Percentiles rank a stretch among this genome's conserved stretches.
Conservation (phyloP, 306 rosid genomes). For the Sindora glabra region DNA sequence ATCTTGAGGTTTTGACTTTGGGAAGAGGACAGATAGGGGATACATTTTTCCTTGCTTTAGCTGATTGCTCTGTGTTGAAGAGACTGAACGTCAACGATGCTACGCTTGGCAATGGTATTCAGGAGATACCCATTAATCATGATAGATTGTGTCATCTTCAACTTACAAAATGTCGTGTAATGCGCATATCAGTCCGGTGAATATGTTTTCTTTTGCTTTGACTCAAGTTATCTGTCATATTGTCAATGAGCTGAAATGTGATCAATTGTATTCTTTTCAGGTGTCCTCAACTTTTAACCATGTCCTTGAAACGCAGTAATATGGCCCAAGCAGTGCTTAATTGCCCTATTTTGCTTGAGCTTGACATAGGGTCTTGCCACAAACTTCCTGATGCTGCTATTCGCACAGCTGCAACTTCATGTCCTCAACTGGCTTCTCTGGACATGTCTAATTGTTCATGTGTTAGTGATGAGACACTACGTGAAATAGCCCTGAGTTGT, state of each 20-base stretch:
- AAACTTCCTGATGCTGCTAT: conserved; percentile 98
- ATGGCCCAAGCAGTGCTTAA: conserved; percentile 94
- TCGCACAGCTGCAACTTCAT: conserved; percentile 92
- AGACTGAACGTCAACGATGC: conserved; percentile 73
- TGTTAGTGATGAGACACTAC: conserved; percentile 93
- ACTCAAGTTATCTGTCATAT: neutral
- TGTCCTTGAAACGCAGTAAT: conserved; percentile 95
- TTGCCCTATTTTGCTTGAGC: conserved; percentile 81
- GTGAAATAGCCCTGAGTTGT: conserved; percentile 71
- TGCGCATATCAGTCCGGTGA: conserved; percentile 90
- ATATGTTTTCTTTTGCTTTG: conserved; percentile 8
- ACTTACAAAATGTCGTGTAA: conserved; percentile 80
- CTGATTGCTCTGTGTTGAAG: conserved; percentile 62
- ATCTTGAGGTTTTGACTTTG: conserved; percentile 67
- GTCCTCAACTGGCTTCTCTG: conserved; percentile 73
- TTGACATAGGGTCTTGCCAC: conserved; percentile 92
- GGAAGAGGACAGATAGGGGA: conserved; percentile 83
- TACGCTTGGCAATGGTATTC: conserved; percentile 78
- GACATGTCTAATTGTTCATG: conserved; percentile 91
- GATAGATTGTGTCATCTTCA: conserved; percentile 78
- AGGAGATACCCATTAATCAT: conserved; percentile 75
- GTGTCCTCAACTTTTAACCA: conserved; percentile 86
- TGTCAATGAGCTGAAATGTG: conserved; percentile 4
- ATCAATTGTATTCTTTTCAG: conserved; percentile 34
- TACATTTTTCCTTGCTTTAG: conserved; percentile 68